Evolutionary conservation across 129 eudicot species (phyloP), one percentile per base, ranked within the genome.

Genomic region (Escallonia herrerae): DNA sequence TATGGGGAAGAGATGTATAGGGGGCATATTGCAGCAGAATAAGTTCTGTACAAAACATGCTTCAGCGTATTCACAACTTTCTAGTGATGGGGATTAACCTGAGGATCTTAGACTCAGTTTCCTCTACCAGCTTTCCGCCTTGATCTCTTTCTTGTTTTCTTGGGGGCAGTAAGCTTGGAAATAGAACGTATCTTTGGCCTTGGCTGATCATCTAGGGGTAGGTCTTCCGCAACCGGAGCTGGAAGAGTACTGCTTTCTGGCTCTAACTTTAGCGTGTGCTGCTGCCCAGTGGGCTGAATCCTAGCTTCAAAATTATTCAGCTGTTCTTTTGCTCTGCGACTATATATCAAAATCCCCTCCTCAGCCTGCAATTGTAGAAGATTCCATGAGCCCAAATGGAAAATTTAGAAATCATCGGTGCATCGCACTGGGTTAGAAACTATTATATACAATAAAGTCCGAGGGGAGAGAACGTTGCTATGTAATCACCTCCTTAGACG

Each of bases 111-210:
- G 58, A 49, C 61, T 73, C 95, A 89, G 71, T 64, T 58, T 67
- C 72, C 65, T 1, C 80, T 33, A 69, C 80, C 79, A 58, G 66
- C 81, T 58, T 67, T 91, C 13, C 87, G 89, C 15, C 82, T 79
- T 11, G 78, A 84, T 63, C 82, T 80, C 72, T 69, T 87, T 65
- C 69, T 78, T 67, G 68, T 84, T 67, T 52, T 82, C 43, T 64
- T 80, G 39, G 90, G 78, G 13, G 73, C 58, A 11, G 63, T 77
- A 55, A 77, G 64, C 73, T 80, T 78, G 59, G 94, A 60, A n/a
- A 73, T 64, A 0, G 86, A 70, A 22, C 83, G 78, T 4, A 68
- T 40, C 65, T 78, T 87, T 41, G 62, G 72, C 43, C 84, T 63
- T 37, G 86, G 75, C 56, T 80, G 84, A 60, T 82, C 81, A 11